Base-by-base conservation (phyloP, 83 land plant genomes). In the Diphasiastrum complanatum region DNA sequence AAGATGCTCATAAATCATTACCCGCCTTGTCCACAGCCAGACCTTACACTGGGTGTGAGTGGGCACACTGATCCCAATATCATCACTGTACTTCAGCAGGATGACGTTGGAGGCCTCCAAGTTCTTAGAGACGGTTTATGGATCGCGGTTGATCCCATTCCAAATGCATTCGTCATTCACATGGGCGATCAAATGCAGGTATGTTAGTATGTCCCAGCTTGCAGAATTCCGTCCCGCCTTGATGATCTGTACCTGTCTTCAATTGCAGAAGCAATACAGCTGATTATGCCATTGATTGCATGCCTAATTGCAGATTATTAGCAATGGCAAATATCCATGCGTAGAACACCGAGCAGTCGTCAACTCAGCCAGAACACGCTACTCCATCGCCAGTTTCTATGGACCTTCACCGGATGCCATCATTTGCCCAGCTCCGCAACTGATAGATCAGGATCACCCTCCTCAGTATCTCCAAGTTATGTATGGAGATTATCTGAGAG, bases 121-220 rank as follows among this genome's bases (percentile, higher is more conserved):
- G 81, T 82, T 32, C 67, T 74, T 46, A 60, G 67, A 16, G 74
- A 72, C 68, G 62, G 66, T 29, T 28, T 60, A 31, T 88, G 95
- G 95, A 67, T 61, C 8, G 71, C 74, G 24, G 59, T 88, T 30
- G 28, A 37, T 30, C 86, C 95, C 4, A 60, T 33, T 10, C 49
- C 66, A 0, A 68, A 67, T 37, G 77, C 85, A 34, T 72, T 82
- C 38, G 76, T 79, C 22, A 70, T 82, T 49, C 78, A 82, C 68
- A 80, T 88, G 41, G 95, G 95, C n/a, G 95, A 88, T 59, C 79
- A 78, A 2, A 30, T 78, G 8, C 79, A 81, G 79, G 85, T 81
- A 38, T 2, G 1, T 28, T 5, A 40, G 18, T 48, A 4, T 48
- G 43, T n/a, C n/a, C n/a, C 16, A 16, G n/a, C 30, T 12, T 4